Evolutionary conservation across 2,329 filamentous ascomycete species (phyloP).

Genomic region (Acephala macrosclerotiorum): DNA sequence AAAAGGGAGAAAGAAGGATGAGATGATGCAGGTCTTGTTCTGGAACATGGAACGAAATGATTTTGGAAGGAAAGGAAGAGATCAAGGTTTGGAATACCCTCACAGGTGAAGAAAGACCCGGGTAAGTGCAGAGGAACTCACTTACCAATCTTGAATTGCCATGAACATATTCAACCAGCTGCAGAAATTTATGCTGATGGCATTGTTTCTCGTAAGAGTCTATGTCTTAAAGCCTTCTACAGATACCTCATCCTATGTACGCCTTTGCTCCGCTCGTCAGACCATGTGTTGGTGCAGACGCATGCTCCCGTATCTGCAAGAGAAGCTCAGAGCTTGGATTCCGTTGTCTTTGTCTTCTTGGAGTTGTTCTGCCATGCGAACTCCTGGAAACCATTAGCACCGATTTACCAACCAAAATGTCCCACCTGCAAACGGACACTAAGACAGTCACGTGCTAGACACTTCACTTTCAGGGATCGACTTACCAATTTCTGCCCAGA

Average conservation of each 20-base stretch:
- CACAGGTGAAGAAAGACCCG: neutral
- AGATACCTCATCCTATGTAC: neutral
- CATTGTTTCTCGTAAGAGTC: neutral
- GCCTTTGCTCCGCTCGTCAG: neutral
- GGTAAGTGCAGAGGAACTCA: neutral
- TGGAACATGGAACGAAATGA: neutral
- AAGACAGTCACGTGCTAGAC: neutral
- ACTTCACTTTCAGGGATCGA: too few relatives aligned
- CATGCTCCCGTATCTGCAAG: neutral
- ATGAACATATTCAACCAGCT: too few relatives aligned
- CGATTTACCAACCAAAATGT: neutral
- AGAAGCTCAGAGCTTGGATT: conserved; percentile 22
- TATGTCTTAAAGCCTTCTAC: neutral
- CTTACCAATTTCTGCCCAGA: conserved; percentile 49
- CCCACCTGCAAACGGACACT: neutral
- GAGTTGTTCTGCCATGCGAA: conserved; percentile 44
- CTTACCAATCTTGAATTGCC: neutral
- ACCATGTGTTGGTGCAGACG: conserved; percentile 7
- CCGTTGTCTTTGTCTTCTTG: conserved; percentile 40
- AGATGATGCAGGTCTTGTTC: conserved; percentile 1
- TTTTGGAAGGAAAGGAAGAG: neutral
- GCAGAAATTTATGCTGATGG: too few relatives aligned
- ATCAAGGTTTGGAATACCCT: neutral
- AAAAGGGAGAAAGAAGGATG: neutral
- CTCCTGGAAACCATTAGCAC: conserved; percentile 31